Conservation (phyloP, 2,329 filamentous ascomycete species). For the Venturia aucupariae region DNA sequence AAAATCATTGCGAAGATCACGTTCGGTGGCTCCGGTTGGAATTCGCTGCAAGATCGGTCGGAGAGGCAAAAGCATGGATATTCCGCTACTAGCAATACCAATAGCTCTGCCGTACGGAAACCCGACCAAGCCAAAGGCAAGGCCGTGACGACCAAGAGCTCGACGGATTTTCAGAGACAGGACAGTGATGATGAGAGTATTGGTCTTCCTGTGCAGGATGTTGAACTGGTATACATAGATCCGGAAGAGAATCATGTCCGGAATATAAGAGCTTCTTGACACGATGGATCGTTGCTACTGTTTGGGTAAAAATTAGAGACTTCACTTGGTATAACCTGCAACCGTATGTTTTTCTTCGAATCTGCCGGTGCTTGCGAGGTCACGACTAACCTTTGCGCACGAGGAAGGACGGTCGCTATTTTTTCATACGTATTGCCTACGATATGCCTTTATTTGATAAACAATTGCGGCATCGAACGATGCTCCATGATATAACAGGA, state of each 20-base stretch:
- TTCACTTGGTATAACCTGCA: not conserved
- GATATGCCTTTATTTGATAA: too few species aligned
- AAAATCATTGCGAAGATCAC: conserved; percentile 4
- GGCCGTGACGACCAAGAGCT: not conserved
- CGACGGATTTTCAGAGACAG: not conserved
- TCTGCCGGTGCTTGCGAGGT: too few species aligned
- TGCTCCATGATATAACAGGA: too few species aligned
- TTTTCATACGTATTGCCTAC: too few species aligned
- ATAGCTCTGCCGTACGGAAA: not conserved
- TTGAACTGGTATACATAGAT: not conserved
- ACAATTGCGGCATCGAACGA: too few species aligned
- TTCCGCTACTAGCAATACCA: not conserved
- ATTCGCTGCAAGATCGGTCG: not conserved
- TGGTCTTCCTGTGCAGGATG: not conserved
- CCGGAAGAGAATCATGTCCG: not conserved
- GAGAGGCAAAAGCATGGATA: not conserved
- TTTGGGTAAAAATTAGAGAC: not conserved
- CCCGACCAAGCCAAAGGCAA: not conserved
- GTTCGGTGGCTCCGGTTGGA: not conserved
- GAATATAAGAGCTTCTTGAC: not conserved
- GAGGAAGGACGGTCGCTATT: too few species aligned
- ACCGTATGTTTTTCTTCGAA: too few species aligned
- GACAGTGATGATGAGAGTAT: not conserved
- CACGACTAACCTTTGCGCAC: too few species aligned
- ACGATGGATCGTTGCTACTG: not conserved